phyloP scores from a whole-genome alignment of 2,329 filamentous ascomycete genomes.

The Domatiomyces globalis region DNA sequence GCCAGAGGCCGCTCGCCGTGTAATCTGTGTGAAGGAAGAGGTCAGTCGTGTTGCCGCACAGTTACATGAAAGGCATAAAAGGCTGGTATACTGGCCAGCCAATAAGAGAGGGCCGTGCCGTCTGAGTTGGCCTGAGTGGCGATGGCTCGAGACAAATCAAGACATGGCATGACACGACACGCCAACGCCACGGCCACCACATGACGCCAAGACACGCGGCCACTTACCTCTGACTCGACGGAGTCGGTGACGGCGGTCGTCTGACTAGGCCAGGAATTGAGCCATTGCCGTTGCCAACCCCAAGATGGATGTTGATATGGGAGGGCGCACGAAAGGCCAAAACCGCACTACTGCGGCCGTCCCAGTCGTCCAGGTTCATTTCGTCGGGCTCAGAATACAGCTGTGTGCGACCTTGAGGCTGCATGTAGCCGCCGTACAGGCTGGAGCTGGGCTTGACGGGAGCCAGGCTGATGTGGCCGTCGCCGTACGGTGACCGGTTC shows the following conservation, averaged over 20 bases:
- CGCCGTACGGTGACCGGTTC: conserved; percentile 39
- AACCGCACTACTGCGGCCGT: conserved; percentile 22
- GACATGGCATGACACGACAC: neutral
- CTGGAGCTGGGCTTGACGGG: conserved; percentile 38
- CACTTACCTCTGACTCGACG: conserved; percentile 17
- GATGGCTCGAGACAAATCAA: neutral
- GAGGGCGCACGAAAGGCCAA: conserved; percentile 18
- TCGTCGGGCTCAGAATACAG: conserved; percentile 17
- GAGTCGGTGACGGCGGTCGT: conserved; percentile 12
- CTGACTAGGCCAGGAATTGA: conserved; percentile 55
- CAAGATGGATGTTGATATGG: conserved; percentile 7
- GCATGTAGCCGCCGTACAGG: conserved; percentile 33
- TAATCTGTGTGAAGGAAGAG: conserved; percentile 28
- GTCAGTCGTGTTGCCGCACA: conserved; percentile 4
- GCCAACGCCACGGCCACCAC: neutral
- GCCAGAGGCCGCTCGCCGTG: conserved; percentile 48
- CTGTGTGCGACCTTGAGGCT: conserved; percentile 7
- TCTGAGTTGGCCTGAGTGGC: neutral
- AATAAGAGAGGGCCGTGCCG: neutral
- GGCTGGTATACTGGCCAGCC: neutral
- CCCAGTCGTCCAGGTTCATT: conserved; percentile 27
- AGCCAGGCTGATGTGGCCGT: conserved; percentile 30
- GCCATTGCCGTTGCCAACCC: conserved; percentile 33
- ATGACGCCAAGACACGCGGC: neutral
- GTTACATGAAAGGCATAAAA: neutral